A percentile compares a stretch with the other conserved stretches of the same genome.
Conservation (phyloP, 495 filamentous ascomycete species). For the Sabuloglossum arenarium region DNA sequence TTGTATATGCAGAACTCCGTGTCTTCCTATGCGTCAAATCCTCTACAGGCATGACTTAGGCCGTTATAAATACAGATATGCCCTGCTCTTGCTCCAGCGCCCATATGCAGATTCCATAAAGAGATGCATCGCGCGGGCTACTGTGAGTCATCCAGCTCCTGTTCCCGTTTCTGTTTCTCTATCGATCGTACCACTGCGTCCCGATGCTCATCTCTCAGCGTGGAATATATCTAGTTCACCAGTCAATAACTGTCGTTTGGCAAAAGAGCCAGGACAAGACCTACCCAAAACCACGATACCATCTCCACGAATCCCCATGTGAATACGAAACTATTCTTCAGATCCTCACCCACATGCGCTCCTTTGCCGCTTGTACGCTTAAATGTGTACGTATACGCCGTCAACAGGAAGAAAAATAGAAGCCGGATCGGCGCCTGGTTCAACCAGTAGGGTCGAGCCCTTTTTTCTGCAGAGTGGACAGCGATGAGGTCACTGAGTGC, state of each 20-base stretch:
- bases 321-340: slow-evolving; percentile 67
- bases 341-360: slow-evolving; percentile 16
- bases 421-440: slow-evolving; percentile 23
- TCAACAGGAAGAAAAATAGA: slow-evolving; percentile 36
- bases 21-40: background rate
- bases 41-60: background rate
- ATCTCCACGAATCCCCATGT: slow-evolving; percentile 71
- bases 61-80: background rate
- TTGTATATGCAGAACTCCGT: background rate
- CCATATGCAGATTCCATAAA: background rate
- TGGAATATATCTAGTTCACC: slow-evolving; percentile 18
- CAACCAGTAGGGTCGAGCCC: slow-evolving; percentile 43
- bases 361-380: slow-evolving; percentile 16
- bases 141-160: background rate
- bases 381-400: slow-evolving; percentile 47
- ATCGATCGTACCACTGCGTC: slow-evolving; percentile 19
- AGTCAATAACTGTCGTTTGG: background rate
- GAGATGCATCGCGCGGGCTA: background rate
- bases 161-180: slow-evolving; percentile 1
- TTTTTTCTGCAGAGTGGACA: slow-evolving; percentile 48
- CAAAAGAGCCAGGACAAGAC: slow-evolving; percentile 8
- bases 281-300: slow-evolving; percentile 71
- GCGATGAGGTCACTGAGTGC: slow-evolving; percentile 57
- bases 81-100: background rate
- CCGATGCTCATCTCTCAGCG: slow-evolving; percentile 25